Evolutionary conservation across 306 rosid genomes (phyloP), one percentile per base, ranked within the genome.

Genomic region (Oxytropis ochrocephala): DNA sequence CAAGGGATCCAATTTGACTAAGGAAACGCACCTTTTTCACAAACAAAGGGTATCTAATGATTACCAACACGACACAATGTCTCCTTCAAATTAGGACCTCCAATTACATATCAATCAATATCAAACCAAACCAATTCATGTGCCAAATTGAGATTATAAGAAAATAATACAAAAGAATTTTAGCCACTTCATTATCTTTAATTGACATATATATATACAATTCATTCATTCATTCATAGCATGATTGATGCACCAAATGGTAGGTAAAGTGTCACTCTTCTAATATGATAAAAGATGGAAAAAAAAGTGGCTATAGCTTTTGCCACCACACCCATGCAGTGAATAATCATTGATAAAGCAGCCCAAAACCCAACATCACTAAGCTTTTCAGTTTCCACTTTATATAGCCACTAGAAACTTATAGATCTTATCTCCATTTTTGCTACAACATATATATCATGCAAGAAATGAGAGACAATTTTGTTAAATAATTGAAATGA

Each of bases 221-320:
- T 24, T 24, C 29, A 17, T 52, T 46, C 60, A 64, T 47, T 67
- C 21, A 57, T 64, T 78, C 33, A 58, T 62, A 65, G 57, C 86
- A 85, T 86, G 82, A 86, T 88, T 81, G 78, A 81, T 32, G 81
- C 76, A 84, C 84, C 81, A 66, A 80, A 81, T 75, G 86, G 88
- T 83, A 79, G 90, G 88, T 87, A 77, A 81, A 79, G 82, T 82
- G 90, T 87, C 90, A 75, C 64, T 74, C 80, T 76, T 38, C 52
- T 71, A 68, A 67, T 51, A 72, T 50, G 75, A 77, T 76, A 64
- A 67, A 70, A 77, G 70, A 72, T 44, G 69, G 56, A 27, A 48
- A 38, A 44, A 27, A 48, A 38, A 44, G 59, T 72, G 72, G 76
- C 69, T 75, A 61, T 80, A 68, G 69, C 52, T 47, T 32, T 67